phyloP scores from a whole-genome alignment of 2,329 filamentous ascomycete species.

The Exophiala lecanii-corni region DNA sequence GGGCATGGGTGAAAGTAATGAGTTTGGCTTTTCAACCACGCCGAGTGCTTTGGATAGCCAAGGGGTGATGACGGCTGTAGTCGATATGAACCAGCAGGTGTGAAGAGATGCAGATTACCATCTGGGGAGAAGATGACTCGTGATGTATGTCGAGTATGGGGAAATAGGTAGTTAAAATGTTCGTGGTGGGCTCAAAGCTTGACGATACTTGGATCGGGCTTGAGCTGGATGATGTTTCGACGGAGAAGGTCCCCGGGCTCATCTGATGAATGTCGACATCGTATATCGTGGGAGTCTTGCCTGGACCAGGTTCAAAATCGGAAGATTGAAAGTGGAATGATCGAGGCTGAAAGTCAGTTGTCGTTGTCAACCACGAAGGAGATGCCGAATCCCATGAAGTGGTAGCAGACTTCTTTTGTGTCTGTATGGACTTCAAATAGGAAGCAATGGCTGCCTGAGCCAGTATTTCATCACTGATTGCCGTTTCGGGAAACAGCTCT shows the following conservation, averaged over 20 bases:
- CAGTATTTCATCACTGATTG: conserved; percentile 67
- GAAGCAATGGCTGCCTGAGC: conserved; percentile 82
- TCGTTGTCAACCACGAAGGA: conserved; percentile 23
- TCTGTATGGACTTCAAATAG: conserved; percentile 38
- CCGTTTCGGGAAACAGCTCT: conserved; percentile 66
- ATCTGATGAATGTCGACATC: conserved; percentile 50
- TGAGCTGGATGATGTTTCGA: conserved; percentile 40
- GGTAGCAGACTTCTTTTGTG: not conserved
- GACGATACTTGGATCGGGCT: conserved; percentile 44
- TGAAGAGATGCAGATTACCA: conserved; percentile 67
- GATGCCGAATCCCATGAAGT: conserved; percentile 3
- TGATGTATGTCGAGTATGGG: conserved; percentile 71
- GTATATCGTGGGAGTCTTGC: conserved; percentile 19
- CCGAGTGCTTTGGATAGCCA: conserved; percentile 90
- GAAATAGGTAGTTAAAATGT: conserved; percentile 68
- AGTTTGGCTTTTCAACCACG: conserved; percentile 72
- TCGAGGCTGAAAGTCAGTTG: conserved; percentile 24
- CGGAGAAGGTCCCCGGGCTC: conserved; percentile 44
- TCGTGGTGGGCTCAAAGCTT: conserved; percentile 41
- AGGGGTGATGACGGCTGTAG: conserved; percentile 55
- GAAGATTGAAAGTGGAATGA: conserved; percentile 25
- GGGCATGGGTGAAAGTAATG: conserved; percentile 90
- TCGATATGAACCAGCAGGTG: conserved; percentile 55
- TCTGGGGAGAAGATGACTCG: conserved; percentile 58
- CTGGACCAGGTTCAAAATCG: conserved; percentile 21